Conservation (phyloP, 108 stramenopile genomes). For the Cyclostephanos invisitatus region DNA sequence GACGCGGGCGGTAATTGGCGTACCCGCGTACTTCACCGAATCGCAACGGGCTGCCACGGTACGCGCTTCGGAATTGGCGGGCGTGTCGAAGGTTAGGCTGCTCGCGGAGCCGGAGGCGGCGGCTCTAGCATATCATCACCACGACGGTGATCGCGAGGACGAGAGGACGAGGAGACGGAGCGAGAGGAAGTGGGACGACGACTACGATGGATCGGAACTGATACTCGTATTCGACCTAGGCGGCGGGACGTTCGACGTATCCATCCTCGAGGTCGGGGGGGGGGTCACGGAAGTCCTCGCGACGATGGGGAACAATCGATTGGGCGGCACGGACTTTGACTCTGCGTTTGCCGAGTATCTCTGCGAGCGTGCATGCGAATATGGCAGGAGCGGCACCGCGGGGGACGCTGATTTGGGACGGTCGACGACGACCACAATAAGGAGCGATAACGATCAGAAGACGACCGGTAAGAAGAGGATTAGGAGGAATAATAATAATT, state of each 20-base stretch:
- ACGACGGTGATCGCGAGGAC: neutral
- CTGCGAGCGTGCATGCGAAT: conserved; percentile 26
- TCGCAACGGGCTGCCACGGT: conserved; percentile 86
- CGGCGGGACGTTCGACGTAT: conserved; percentile 95
- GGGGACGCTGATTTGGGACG: neutral
- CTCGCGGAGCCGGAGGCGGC: conserved; percentile 96
- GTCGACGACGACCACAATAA: neutral
- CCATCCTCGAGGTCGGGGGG: conserved; percentile 82
- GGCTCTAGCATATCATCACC: conserved; percentile 80
- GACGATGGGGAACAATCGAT: conserved; percentile 82
- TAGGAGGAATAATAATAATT: neutral
- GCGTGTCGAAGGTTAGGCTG: conserved; percentile 83
- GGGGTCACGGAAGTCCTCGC: conserved; percentile 91
- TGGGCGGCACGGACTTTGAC: conserved; percentile 95
- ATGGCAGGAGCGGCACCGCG: conserved; percentile 20
- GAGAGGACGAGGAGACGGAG: neutral
- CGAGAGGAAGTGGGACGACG: conserved; percentile 44
- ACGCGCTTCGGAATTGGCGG: conserved; percentile 80
- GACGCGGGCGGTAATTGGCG: conserved; percentile 88
- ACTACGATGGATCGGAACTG: conserved; percentile 59
- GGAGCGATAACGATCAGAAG: conserved; percentile 8
- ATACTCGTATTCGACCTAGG: conserved; percentile 96
- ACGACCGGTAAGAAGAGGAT: neutral
- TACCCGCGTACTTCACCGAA: conserved; percentile 96
- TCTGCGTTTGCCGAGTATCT: conserved; percentile 72